Base-by-base conservation (phyloP, 306 rosid species). In the Inga leiocalycina region DNA sequence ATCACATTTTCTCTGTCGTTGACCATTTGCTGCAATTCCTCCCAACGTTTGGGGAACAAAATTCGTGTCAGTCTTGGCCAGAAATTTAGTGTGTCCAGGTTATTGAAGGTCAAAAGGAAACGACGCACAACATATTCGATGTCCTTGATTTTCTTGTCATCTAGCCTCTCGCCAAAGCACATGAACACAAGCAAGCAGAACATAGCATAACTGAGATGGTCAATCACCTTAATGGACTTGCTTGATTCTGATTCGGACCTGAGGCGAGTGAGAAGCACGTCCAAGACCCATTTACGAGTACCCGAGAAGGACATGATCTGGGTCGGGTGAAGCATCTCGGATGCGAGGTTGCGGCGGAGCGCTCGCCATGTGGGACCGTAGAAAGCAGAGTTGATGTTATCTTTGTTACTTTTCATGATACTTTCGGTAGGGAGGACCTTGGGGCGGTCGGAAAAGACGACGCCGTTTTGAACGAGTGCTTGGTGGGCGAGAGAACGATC, bases 91-190 rank as follows among this genome's bases (percentile, higher is more conserved):
- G 79, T 0, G 0, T 15, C 64, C 61, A 77, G 62, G 1, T 46
- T 62, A 1, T 0, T 35, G 0, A 45, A 0, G 16, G 22, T 0
- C 30, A 85, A 37, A 10, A 87, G 74, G 0, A 59, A 0, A 2
- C 22, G 68, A 2, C 83, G 41, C 43, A 61, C 74, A 0, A 80
- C 86, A 7, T 71, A 81, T 43, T 82, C 82, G 1, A 89, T 32
- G 0, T 86, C 88, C 7, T 19, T 61, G n/a, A 89, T 20, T 71
- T 80, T 78, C 52, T 46, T 45, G 5, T 89, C 88, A 8, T 35
- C 13, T 9, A 86, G 27, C 10, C 78, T 65, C 7, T 89, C 84
- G 3, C 90, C 92, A 34, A 89, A 87, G 39, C 86, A 89, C 92
- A 87, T 89, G 61, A 71, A 85, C 0, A 85, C 88, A 12, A 89